Base-by-base conservation (phyloP, 2,329 filamentous ascomycete genomes). In the Laburnicola sp. region DNA sequence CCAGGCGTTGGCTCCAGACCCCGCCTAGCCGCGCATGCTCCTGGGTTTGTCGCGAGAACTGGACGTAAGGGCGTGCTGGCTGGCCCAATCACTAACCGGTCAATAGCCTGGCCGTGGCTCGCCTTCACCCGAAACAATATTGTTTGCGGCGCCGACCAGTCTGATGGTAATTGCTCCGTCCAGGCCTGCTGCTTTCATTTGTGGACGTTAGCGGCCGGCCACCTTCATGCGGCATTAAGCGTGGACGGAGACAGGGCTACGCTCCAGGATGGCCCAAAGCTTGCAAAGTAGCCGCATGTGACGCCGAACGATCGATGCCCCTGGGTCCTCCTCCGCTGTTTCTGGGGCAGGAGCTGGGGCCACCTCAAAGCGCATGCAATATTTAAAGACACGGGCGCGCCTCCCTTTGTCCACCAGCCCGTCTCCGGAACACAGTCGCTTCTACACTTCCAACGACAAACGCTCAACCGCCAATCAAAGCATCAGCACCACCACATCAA, bases 111-210 rank as follows among this genome's bases (percentile, higher is more conserved):
- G 37, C 36, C 28, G 16, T 34, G 43, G 51, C 21, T 56, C 48
- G 50, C 51, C 49, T 43, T 45, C 39, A 48, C 54, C 56, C 57
- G 57, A 64, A 56, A 55, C 54, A 59, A 60, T 63, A 61, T 37
- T 51, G 31, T 47, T 45, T 42, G 49, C 28, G 47, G 16, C 47
- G 40, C 34, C 37, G 26, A 40, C n/a, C 37, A 31, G 16, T 9
- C 50, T 43, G 50, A 50, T 40, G 62, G 63, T 51, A 62, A 57
- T 48, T 59, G 21, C 54, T 63, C 62, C 64, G 55, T 43, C 47
- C 30, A 28, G 50, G 62, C 59, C 58, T 50, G 45, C 56, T 45
- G 41, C 36, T 59, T 44, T 59, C 53, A 66, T 67, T 65, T 54
- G 59, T 43, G 46, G 44, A 44, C 35, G 34, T 30, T 28, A 26